phyloP scores from a whole-genome alignment of 1,139 yeast genomes.

The Lodderomyces theae region DNA sequence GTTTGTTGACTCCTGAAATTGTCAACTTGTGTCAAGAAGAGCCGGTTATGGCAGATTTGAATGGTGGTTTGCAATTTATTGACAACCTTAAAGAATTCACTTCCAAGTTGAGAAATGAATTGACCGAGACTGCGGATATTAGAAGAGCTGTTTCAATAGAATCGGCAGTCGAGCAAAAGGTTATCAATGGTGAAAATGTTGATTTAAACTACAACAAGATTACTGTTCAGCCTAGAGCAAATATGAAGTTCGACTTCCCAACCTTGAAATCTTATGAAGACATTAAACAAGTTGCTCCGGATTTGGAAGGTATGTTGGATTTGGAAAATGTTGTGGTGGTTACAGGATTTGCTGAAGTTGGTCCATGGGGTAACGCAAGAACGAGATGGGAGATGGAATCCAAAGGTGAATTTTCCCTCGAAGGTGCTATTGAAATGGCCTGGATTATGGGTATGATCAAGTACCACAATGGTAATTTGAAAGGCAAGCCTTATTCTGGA shows the following conservation, averaged over 20 bases:
- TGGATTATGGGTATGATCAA: conserved; percentile 98
- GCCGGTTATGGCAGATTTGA: conserved; percentile 96
- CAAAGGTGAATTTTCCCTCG: conserved; percentile 89
- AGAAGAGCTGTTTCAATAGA: conserved; percentile 96
- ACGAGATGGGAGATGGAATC: conserved; percentile 99
- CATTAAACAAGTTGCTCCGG: conserved; percentile 66
- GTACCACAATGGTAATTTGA: conserved; percentile 88
- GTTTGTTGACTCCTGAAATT: conserved; percentile 85
- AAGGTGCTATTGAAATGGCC: conserved; percentile 98
- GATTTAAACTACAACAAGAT: conserved; percentile 82
- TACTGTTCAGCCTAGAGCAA: conserved; percentile 84
- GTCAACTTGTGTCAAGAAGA: conserved; percentile 85
- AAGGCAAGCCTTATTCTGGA: conserved; percentile 86
- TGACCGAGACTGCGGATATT: conserved; percentile 82
- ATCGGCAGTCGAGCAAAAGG: conserved; percentile 88
- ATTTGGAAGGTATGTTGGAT: conserved; percentile 87
- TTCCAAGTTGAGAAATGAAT: conserved; percentile 73
- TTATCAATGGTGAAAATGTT: conserved; percentile 84
- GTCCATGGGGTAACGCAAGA: conserved; percentile 99
- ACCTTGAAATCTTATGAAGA: conserved; percentile 72
- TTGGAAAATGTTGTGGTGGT: conserved; percentile 89
- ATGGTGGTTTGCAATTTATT: conserved; percentile 95
- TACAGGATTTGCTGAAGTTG: conserved; percentile 97
- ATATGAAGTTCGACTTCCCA: conserved; percentile 94
- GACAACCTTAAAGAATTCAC: conserved; percentile 91